phyloP scores from a whole-genome alignment of 345 rosid species.

The Eucalyptus shirleyi region DNA sequence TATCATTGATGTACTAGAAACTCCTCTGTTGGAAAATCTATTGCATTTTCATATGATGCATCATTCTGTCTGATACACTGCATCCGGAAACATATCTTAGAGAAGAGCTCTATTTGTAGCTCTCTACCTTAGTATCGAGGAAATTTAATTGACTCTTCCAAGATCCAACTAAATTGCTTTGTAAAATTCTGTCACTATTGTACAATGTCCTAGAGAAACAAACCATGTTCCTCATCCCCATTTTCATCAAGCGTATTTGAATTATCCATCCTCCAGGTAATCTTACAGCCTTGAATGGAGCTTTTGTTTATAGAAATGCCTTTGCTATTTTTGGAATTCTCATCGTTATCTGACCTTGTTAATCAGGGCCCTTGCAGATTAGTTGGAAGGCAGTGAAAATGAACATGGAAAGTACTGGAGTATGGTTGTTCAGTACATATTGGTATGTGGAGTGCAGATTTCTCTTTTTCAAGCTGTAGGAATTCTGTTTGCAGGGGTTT shows the following conservation, averaged over 20 bases:
- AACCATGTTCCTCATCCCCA: background rate
- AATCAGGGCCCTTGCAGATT: conserved; percentile 44
- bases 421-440: conserved; percentile 63
- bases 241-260: background rate
- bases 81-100: too few species aligned
- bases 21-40: too few species aligned
- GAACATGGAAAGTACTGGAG: conserved; percentile 61
- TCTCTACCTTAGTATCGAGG: too few species aligned
- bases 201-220: background rate
- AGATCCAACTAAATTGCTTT: background rate
- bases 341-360: conserved; percentile 6
- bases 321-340: background rate
- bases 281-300: background rate
- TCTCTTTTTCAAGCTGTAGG: background rate
- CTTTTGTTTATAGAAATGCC: background rate
- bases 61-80: too few species aligned
- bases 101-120: too few species aligned
- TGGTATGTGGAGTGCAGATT: conserved; percentile 17
- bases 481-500: background rate
- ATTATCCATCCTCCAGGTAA: background rate
- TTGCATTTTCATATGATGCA: too few species aligned
- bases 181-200: background rate
- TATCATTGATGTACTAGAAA: too few species aligned
- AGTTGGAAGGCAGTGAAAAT: conserved; percentile 75
- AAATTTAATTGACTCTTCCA: too few species aligned